These are phyloP conservation scores for Rhodotorula sp. DNA, from an alignment of 1,284 basidiomycete genomes.

Conservation along the genomic window DNA sequence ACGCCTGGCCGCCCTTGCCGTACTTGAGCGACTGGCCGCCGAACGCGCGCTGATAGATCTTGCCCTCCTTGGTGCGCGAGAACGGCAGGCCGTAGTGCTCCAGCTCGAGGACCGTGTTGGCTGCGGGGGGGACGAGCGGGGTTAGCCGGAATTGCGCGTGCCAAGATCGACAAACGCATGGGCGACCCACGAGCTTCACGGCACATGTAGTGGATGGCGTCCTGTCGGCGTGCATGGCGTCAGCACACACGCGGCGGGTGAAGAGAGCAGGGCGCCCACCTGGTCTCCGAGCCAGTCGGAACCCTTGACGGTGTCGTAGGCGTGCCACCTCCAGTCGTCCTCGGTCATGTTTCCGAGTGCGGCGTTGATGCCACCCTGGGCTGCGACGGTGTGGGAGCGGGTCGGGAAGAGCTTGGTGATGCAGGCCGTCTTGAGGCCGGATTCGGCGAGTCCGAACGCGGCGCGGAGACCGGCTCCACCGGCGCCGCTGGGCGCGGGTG, in stretches of 20 bases:
- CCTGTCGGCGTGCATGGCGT: conserved; percentile 56
- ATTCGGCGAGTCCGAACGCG: conserved; percentile 97
- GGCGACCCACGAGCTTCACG: conserved; percentile 31
- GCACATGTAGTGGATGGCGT: conserved; percentile 54
- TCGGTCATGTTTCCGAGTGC: conserved; percentile 99
- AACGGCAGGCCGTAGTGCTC: conserved; percentile 99
- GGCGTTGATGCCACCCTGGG: conserved; percentile 97
- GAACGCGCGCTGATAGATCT: conserved; percentile 99
- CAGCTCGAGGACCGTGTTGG: conserved; percentile 59
- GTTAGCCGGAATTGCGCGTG: neutral
- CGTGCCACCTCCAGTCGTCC: conserved; percentile 85
- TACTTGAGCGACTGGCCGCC: conserved; percentile 97
- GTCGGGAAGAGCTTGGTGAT: conserved; percentile 99
- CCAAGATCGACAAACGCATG: too few species aligned
- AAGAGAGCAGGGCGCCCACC: conserved; percentile 57
- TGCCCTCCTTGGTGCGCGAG: conserved; percentile 97
- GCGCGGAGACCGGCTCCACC: conserved; percentile 97
- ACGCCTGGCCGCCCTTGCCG: conserved; percentile 98
- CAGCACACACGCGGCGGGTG: too few species aligned
- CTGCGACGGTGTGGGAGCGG: conserved; percentile 96
- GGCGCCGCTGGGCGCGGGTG: conserved; percentile 66
- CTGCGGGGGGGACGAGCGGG: neutral
- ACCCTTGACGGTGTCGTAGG: conserved; percentile 99
- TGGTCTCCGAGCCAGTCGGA: conserved; percentile 99
- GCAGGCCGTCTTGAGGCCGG: conserved; percentile 94